Evolutionary conservation across 371 early-diverging fungal genomes (phyloP).

Genomic region (Zychaea mexicana): DNA sequence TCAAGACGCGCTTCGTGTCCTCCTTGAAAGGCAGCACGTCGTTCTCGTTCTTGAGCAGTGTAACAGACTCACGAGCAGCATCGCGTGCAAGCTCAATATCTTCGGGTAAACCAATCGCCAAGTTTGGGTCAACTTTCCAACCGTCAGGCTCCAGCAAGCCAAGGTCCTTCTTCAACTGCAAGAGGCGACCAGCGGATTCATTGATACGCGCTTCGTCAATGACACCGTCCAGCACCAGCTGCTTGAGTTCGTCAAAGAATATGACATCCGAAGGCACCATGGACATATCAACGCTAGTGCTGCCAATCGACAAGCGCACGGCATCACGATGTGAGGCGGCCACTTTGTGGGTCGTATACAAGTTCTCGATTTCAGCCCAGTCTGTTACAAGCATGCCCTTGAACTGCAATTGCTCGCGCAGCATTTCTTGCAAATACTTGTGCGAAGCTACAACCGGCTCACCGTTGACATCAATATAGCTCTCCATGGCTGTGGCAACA

Average conservation of each 20-base stretch:
- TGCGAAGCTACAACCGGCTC: constrained; percentile 61
- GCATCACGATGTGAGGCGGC: constrained; percentile 53
- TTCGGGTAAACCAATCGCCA: constrained; percentile 29
- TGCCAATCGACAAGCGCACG: constrained; percentile 42
- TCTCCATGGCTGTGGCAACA: constrained; percentile 71
- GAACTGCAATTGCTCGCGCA: constrained; percentile 62
- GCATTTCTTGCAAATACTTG: constrained; percentile 54
- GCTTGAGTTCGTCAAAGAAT: constrained; percentile 42
- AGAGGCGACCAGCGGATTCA: constrained; percentile 51
- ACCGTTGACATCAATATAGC: constrained; percentile 69
- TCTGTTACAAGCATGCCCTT: constrained; percentile 70
- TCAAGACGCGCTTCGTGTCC: constrained; percentile 28
- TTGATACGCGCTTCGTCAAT: constrained; percentile 46
- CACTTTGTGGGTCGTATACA: constrained; percentile 52
- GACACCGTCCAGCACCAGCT: constrained; percentile 35
- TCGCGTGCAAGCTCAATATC: constrained; percentile 48
- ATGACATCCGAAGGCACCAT: constrained; percentile 62
- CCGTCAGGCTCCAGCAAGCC: constrained; percentile 56
- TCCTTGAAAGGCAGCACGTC: constrained; percentile 47
- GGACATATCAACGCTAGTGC: constrained; percentile 66
- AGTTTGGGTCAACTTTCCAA: constrained; percentile 35
- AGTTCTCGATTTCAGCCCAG: constrained; percentile 65
- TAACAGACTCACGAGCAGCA: constrained; percentile 62
- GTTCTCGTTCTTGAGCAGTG: constrained; percentile 57
- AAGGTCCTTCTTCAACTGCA: constrained; percentile 62